phyloP scores from a whole-genome alignment of 1,284 basidiomycete species.

The Inonotus obliquus region DNA sequence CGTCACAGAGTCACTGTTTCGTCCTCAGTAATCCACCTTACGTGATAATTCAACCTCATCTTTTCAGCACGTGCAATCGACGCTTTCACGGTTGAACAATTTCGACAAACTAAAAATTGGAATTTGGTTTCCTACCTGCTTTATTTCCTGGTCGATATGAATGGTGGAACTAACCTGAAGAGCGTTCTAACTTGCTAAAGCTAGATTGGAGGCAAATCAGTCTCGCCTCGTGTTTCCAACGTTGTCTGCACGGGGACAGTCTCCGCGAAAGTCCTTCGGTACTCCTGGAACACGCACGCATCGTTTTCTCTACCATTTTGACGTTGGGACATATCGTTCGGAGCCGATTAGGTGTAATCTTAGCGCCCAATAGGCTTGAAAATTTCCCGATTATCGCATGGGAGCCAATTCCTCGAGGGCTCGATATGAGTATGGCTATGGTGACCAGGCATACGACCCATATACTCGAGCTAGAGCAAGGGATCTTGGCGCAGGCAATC shows the following conservation, averaged over 20 bases:
- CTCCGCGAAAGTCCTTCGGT: background rate
- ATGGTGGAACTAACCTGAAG: background rate
- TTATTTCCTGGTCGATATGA: background rate
- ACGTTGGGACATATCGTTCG: background rate
- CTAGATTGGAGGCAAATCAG: background rate
- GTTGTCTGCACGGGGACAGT: conserved; percentile 3
- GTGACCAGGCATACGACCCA: background rate
- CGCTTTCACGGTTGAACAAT: no score
- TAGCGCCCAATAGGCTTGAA: background rate
- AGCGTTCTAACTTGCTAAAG: background rate
- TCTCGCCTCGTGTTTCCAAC: conserved; percentile 11
- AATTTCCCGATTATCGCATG: conserved; percentile 3
- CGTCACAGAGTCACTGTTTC: background rate
- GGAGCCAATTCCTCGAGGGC: conserved; percentile 13
- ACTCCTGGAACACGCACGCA: background rate
- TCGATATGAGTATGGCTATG: conserved; percentile 12
- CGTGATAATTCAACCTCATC: no score
- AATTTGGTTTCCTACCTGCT: background rate
- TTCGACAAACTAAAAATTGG: background rate
- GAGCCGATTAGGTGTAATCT: background rate
- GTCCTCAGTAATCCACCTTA: no score
- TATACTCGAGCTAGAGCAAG: background rate
- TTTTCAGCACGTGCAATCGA: no score
- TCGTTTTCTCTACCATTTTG: background rate
- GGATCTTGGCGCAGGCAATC: background rate